Evolutionary conservation across 2,329 filamentous ascomycete genomes (phyloP).

Genomic region (Ascochyta rabiei): DNA sequence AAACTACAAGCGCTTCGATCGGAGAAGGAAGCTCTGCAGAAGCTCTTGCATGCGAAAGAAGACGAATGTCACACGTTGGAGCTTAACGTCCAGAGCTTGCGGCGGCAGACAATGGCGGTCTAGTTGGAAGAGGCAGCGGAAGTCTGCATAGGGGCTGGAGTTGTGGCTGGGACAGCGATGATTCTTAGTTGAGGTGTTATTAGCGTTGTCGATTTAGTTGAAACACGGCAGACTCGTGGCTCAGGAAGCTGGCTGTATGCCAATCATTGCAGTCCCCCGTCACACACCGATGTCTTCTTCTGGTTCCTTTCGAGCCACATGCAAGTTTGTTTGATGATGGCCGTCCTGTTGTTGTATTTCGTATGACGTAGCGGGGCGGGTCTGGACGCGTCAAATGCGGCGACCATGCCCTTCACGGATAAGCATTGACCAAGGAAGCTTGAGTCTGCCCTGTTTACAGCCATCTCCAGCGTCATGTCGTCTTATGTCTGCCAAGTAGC

Average conservation of each 20-base stretch:
- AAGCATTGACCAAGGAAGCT: constrained; percentile 19
- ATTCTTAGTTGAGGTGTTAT: not conserved
- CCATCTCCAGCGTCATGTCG: constrained; percentile 25
- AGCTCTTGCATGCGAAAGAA: constrained; percentile 48
- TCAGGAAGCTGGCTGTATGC: constrained; percentile 9
- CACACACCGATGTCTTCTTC: not conserved
- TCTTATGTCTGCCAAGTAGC: constrained; percentile 11
- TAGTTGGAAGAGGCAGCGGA: not conserved
- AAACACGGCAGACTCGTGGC: not conserved
- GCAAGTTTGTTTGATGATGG: constrained; percentile 3
- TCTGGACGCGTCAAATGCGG: constrained; percentile 7
- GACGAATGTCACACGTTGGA: constrained; percentile 49
- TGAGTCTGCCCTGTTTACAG: constrained; percentile 19
- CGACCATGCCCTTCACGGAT: constrained; percentile 6
- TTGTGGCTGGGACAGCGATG: constrained; percentile 4
- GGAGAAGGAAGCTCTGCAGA: constrained; percentile 50
- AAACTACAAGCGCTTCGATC: constrained; percentile 47
- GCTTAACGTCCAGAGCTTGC: constrained; percentile 43
- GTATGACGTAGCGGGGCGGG: constrained; percentile 11
- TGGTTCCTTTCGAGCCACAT: not conserved
- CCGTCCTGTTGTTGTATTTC: constrained; percentile 2
- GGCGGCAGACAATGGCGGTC: constrained; percentile 27
- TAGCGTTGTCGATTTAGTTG: constrained; percentile 5
- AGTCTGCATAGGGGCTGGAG: not conserved
- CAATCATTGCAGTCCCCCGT: not conserved